phyloP scores from a whole-genome alignment of 495 filamentous ascomycete species.

The Glarea lozoyensis region DNA sequence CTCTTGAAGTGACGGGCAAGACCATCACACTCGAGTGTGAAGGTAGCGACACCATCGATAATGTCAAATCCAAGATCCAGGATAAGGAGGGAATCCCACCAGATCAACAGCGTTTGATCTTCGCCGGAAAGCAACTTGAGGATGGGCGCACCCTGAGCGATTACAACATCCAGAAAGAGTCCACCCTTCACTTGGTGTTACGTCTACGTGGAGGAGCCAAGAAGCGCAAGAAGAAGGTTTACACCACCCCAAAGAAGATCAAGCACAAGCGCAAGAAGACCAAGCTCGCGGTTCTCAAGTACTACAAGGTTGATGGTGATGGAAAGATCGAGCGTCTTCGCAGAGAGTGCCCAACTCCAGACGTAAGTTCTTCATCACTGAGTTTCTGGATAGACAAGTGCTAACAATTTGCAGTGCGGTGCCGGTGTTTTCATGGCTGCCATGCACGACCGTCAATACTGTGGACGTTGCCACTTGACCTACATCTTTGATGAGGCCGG shows the following conservation, averaged over 20 bases:
- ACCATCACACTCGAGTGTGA: constrained; percentile 99
- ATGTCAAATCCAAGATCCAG: constrained; percentile 91
- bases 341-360: constrained; percentile 88
- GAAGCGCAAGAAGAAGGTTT: constrained; percentile 99
- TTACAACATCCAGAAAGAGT: constrained; percentile 99
- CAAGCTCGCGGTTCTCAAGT: constrained; percentile 99
- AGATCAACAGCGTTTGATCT: constrained; percentile 99
- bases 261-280: constrained; percentile 99
- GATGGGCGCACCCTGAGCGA: constrained; percentile 98
- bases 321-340: constrained; percentile 99
- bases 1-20: constrained; percentile 72
- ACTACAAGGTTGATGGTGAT: constrained; percentile 99
- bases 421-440: constrained; percentile 99
- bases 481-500: constrained; percentile 85
- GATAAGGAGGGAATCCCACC: constrained; percentile 99
- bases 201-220: constrained; percentile 94
- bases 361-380: constrained; percentile 48
- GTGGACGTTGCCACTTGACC: constrained; percentile 97
- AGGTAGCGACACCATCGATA: constrained; percentile 99
- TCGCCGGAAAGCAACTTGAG: constrained; percentile 99
- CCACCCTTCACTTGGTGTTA: constrained; percentile 95
- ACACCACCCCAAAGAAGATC: constrained; percentile 99
- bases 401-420: constrained; percentile 58
- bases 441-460: constrained; percentile 99
- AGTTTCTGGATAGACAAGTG: neutral